These are phyloP conservation scores for Glaciozyma antarctica DNA, from an alignment of 768 basidiomycete species.

Conservation along the genomic window DNA sequence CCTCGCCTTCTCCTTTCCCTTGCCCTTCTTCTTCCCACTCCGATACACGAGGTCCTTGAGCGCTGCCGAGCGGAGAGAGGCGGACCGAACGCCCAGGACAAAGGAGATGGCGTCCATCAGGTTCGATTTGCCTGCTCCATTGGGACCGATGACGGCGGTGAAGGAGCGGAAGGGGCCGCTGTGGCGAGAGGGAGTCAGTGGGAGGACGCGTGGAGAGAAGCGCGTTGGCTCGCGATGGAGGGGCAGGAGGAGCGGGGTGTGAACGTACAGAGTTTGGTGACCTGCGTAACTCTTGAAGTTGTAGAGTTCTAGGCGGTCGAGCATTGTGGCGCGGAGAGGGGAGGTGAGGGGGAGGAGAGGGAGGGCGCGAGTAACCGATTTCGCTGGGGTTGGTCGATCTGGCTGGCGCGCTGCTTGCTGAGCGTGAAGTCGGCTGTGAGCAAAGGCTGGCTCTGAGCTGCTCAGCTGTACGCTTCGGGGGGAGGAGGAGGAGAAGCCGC, in stretches of 20 bases:
- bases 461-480: too few relatives aligned
- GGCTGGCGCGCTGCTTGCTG: background rate
- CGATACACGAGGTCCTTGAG: slow-evolving; percentile 94
- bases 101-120: slow-evolving; percentile 99
- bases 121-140: slow-evolving; percentile 98
- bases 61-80: slow-evolving; percentile 82
- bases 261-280: slow-evolving; percentile 35
- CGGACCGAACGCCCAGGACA: slow-evolving; percentile 90
- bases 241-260: background rate
- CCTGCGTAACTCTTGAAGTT: slow-evolving; percentile 95
- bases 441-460: too few relatives aligned
- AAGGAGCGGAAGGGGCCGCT: slow-evolving; percentile 89
- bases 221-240: background rate
- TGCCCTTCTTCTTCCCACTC: slow-evolving; percentile 48
- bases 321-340: slow-evolving; percentile 9
- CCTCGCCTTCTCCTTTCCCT: slow-evolving; percentile 37
- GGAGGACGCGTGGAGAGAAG: background rate
- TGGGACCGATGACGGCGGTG: slow-evolving; percentile 93
- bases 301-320: slow-evolving; percentile 58
- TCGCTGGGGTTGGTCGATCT: too few relatives aligned
- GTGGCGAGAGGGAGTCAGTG: slow-evolving; percentile 42
- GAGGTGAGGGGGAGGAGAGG: too few relatives aligned
- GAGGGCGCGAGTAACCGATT: too few relatives aligned
- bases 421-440: too few relatives aligned
- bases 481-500: too few relatives aligned